Percentiles rank a stretch among this genome's conserved stretches.
These are phyloP conservation scores for Talaromyces amestolkiae DNA, from an alignment of 2,329 filamentous ascomycete species.

Conservation along the genomic window DNA sequence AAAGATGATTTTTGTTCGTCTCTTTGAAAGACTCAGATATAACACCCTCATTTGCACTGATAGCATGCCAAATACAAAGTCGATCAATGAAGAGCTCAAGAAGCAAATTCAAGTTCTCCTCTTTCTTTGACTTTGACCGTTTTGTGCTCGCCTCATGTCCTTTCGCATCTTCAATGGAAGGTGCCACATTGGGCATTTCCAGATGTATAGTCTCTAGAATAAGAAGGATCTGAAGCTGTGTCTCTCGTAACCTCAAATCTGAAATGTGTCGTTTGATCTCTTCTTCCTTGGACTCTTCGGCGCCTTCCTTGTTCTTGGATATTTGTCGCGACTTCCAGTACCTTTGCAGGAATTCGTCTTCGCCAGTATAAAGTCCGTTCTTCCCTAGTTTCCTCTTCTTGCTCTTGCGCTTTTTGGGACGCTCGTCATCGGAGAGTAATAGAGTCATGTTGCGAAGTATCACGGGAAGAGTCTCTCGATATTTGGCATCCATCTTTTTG, in stretches of 20 bases:
- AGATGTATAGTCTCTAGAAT: slow-evolving; percentile 48
- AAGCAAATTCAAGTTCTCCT: slow-evolving; percentile 43
- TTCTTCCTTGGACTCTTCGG: slow-evolving; percentile 32
- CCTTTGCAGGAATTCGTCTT: slow-evolving; percentile 41
- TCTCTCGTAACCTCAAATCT: slow-evolving; percentile 48
- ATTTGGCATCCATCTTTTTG: slow-evolving; percentile 50
- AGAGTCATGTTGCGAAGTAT: slow-evolving; percentile 39
- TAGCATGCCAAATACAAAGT: slow-evolving; percentile 52
- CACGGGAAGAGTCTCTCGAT: slow-evolving; percentile 44
- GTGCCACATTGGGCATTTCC: slow-evolving; percentile 28
- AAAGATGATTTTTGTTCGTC: slow-evolving; percentile 29
- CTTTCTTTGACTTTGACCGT: slow-evolving; percentile 38
- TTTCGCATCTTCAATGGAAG: slow-evolving; percentile 25
- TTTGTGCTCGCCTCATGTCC: slow-evolving; percentile 22
- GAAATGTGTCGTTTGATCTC: slow-evolving; percentile 42
- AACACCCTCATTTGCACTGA: slow-evolving; percentile 40
- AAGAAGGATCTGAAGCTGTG: slow-evolving; percentile 50
- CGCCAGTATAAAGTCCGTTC: slow-evolving; percentile 48
- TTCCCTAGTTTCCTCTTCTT: slow-evolving; percentile 47
- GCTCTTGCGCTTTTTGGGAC: slow-evolving; percentile 32
- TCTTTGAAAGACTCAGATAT: slow-evolving; percentile 30
- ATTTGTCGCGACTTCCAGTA: slow-evolving; percentile 48
- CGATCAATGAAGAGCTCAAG: slow-evolving; percentile 50
- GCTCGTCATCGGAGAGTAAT: slow-evolving; percentile 38
- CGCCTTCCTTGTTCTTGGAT: slow-evolving; percentile 26